These are phyloP conservation scores for Aegilops speltoides DNA, from an alignment of 176 grass and related monocot genomes.

Conservation along the genomic window DNA sequence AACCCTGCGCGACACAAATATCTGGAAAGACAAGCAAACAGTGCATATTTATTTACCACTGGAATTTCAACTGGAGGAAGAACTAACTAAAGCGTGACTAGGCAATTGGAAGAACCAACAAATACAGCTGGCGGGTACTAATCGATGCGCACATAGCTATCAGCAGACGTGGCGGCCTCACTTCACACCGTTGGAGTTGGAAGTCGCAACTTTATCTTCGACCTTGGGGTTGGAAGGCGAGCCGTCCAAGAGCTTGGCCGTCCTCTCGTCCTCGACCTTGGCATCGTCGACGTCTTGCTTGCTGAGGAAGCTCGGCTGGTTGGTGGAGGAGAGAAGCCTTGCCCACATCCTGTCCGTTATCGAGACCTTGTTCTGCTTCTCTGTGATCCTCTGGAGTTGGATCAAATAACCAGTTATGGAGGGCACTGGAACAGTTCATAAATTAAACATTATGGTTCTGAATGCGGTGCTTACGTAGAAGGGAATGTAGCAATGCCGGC, in stretches of 20 bases:
- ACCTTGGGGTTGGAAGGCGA: constrained; percentile 18
- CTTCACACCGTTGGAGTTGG: constrained; percentile 9
- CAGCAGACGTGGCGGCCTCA: constrained; percentile 3
- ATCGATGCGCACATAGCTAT: not conserved
- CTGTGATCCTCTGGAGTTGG: constrained; percentile 65
- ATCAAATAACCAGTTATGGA: not conserved
- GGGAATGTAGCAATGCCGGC: constrained; percentile 88
- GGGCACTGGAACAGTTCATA: not conserved
- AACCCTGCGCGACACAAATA: not conserved
- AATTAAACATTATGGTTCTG: not conserved
- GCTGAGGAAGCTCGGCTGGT: constrained; percentile 95
- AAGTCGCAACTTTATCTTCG: not conserved
- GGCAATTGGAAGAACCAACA: not conserved
- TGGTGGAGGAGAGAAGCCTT: constrained; percentile 89
- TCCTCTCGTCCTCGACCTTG: constrained; percentile 46
- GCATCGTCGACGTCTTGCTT: constrained; percentile 67
- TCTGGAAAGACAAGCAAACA: not conserved
- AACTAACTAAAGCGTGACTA: not conserved
- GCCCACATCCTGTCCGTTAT: constrained; percentile 99
- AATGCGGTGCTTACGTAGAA: constrained; percentile 62
- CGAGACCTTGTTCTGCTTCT: constrained; percentile 74
- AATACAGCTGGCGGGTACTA: not conserved
- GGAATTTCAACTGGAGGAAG: not conserved
- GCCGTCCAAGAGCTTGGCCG: constrained; percentile 31
- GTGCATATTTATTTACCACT: constrained; percentile 12